Base-by-base conservation (phyloP, 2,329 filamentous ascomycete species). In the Botrytis aclada region DNA sequence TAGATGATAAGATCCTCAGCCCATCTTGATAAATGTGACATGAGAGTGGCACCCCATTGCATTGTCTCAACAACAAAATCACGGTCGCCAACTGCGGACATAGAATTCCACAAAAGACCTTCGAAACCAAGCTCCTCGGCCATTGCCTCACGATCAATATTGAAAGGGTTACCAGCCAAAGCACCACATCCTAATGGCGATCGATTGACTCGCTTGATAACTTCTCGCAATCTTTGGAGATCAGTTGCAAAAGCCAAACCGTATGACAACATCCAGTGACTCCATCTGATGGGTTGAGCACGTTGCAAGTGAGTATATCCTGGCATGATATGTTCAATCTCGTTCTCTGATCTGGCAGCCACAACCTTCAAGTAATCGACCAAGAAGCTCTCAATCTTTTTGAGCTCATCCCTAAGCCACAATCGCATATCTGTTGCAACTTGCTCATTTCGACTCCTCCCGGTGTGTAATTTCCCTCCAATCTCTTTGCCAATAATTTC, bases 391-490 rank as follows among this genome's bases (percentile, higher is more conserved):
- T 97, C 93, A 69, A 97, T 88, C 76, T 86, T 85, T 72, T 86
- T 87, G 73, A 97, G 84, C 83, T 92, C 87, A 76, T 95, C 90
- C 61, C 93, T 88, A 75, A 97, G 84, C 94, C 94, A 98, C 81
- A 97, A 85, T 74, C 94, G 90, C 92, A 97, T 95, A 79, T 97
- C 94, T 34, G 92, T 95, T 65, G 91, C 94, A 72, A 97, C 90
- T 83, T 97, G 94, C 83, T 98, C 94, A 80, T 97, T 97, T 78
- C 94, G 88, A 82, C 92, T 95, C 70, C 95, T 91, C 61, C 91
- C 91, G 4, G 94, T 97, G 83, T 97, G 95, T 73, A 97, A 88
- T 85, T 97, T 97, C 37, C 95, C 94, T 0, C 91, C 93, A 73
- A 92, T 90, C 39, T 94, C 89, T 82, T 92, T 95, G 79, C 94